Percentiles rank a stretch among this genome's conserved stretches.
phyloP scores from a whole-genome alignment of 2,329 filamentous ascomycete species.

The Fusarium euwallaceae region DNA sequence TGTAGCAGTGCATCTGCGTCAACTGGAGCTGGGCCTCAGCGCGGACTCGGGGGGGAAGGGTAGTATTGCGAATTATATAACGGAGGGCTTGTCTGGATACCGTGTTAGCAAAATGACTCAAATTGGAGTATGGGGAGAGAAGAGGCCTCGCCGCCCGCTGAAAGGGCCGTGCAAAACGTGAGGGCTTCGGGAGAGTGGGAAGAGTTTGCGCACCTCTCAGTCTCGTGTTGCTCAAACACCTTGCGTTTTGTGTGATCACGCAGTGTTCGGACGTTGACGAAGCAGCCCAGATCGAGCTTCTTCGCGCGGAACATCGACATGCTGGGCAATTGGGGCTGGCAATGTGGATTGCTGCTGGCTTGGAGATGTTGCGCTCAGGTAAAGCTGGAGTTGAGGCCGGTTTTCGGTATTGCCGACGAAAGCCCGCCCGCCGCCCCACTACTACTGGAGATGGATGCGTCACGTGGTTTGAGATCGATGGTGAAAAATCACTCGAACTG shows the following conservation, averaged over 20 bases:
- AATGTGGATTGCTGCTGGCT: constrained; percentile 33
- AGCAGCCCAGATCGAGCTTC: constrained; percentile 90
- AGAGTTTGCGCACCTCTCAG: constrained; percentile 77
- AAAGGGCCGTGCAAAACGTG: neutral
- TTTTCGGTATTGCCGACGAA: constrained; percentile 28
- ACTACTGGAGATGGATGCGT: neutral
- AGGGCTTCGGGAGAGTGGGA: constrained; percentile 1
- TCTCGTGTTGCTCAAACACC: constrained; percentile 87
- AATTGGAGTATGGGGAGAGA: too few relatives aligned
- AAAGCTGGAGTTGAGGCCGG: constrained; percentile 21
- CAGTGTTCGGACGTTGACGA: constrained; percentile 86
- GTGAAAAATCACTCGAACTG: neutral
- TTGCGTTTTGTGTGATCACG: constrained; percentile 98
- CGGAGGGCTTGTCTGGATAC: constrained; percentile 85
- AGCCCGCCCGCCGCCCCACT: neutral
- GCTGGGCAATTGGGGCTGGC: constrained; percentile 51
- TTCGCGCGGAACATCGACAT: constrained; percentile 92
- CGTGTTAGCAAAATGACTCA: constrained; percentile 14
- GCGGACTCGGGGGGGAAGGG: constrained; percentile 82
- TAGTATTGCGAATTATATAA: constrained; percentile 94
- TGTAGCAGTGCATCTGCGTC: constrained; percentile 96
- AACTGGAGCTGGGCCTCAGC: constrained; percentile 94
- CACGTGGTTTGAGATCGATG: neutral
- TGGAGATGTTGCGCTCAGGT: constrained; percentile 21
- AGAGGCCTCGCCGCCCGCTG: neutral